A percentile compares a stretch with the other conserved stretches of the same genome.
phyloP scores from a whole-genome alignment of 306 rosid genomes.

The Hylodesmum podocarpum region DNA sequence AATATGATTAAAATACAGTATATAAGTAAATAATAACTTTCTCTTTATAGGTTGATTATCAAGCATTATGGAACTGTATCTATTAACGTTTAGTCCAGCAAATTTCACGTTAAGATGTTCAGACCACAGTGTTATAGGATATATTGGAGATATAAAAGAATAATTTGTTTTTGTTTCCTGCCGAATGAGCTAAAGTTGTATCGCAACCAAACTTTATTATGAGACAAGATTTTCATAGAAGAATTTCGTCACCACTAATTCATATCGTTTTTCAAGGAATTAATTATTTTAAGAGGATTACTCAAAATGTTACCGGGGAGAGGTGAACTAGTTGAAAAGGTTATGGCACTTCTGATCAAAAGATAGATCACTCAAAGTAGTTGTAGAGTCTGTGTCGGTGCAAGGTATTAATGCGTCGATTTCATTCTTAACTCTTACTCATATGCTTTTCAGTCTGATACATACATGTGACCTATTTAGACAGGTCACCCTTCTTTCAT shows the following conservation, averaged over 20 bases:
- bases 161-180: background rate
- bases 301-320: background rate
- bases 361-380: conserved; percentile 31
- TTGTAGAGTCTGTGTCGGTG: conserved; percentile 67
- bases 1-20: too few relatives aligned
- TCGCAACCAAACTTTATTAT: background rate
- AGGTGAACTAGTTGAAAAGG: background rate
- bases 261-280: background rate
- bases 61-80: too few relatives aligned
- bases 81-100: too few relatives aligned
- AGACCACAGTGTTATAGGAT: background rate
- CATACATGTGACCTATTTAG: conserved; percentile 60
- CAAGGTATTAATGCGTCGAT: conserved; percentile 48
- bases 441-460: conserved; percentile 42
- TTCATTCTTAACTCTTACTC: conserved; percentile 73
- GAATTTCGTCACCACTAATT: background rate
- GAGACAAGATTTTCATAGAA: background rate
- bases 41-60: too few relatives aligned
- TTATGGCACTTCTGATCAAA: conserved; percentile 5
- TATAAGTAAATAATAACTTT: too few relatives aligned
- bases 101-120: too few relatives aligned
- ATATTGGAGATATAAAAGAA: background rate
- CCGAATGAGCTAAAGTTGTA: background rate
- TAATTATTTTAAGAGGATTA: background rate
- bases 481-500: conserved; percentile 54